Base-by-base conservation (phyloP, 495 filamentous ascomycete species). In the Pseudevernia furfuracea region DNA sequence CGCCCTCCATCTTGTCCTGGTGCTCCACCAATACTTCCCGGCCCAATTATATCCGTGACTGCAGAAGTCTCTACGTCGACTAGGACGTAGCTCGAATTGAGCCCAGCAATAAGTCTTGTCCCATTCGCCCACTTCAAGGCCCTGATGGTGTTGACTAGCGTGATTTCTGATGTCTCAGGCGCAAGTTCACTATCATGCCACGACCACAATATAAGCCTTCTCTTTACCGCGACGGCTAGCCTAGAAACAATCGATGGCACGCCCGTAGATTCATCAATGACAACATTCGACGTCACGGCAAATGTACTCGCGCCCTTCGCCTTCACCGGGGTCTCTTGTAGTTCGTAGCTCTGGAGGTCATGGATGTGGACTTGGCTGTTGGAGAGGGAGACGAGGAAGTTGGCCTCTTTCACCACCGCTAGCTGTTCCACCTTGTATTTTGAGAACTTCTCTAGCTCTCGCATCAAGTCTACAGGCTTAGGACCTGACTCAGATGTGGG, bases 161-260 rank as follows among this genome's bases (percentile, higher is more conserved):
- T 83, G 43, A 96, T 82, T 77, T 97, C 95, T 52, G 79, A 78
- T 3, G 86, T 84, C 32, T 95, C 85, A 3, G 77, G 74, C 43
- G 83, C 84, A 57, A 96, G 81, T 75, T 97, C 95, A 79, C 90
- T 92, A 72, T 96, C 94, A 67, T 92, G 86, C 94, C 94, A 99
- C 56, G 89, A 86, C 90, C 95, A 97, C 65, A 96, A 75, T 64
- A 97, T 67, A 60, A 97, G 80, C 68, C 89, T 90, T 71, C 94
- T 81, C 80, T 97, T 97, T 14, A 96, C 88, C 1, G 90, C 91
- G 1, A 97, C 93, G 14, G 91, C 93, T 39, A 99, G 77, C 41
- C 92, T 80, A 12, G 90, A 95, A 58, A 97, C 89, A 60, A 97
- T 96, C 62, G 90, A 88, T 0, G 89, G 90, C 48, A 97, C 90